A percentile compares a stretch with the other conserved stretches of the same genome.
Conservation (phyloP, 257 asterid species). For the Solanum lignicaule region DNA sequence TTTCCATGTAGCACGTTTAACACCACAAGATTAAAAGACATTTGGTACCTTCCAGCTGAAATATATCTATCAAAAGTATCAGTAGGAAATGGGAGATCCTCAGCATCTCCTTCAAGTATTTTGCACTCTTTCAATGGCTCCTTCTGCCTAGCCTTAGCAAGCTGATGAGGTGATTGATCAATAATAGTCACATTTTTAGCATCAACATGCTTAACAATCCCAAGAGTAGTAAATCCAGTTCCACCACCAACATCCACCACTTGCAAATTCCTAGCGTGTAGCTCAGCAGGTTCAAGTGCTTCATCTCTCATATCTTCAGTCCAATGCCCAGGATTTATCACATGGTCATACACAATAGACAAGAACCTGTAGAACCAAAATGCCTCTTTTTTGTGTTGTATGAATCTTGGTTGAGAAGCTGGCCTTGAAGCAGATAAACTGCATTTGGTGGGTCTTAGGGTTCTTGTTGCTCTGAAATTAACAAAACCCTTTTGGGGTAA, state of each 20-base stretch:
- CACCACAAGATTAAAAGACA: background rate
- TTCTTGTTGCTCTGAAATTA: background rate
- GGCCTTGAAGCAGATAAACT: conserved; percentile 41
- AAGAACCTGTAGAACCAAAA: conserved; percentile 66
- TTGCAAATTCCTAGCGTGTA: conserved; percentile 29
- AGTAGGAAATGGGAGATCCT: conserved; percentile 81
- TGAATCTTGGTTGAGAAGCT: conserved; percentile 78
- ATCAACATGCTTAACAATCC: conserved; percentile 77
- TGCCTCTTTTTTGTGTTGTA: conserved; percentile 93
- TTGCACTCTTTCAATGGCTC: conserved; percentile 83
- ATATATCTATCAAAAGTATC: conserved; percentile 72
- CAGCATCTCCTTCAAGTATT: conserved; percentile 90
- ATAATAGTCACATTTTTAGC: conserved; percentile 97
- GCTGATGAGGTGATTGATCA: conserved; percentile 99
- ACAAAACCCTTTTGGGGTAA: conserved; percentile 9
- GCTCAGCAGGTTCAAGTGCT: conserved; percentile 91
- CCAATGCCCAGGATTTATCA: conserved; percentile 53
- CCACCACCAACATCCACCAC: conserved; percentile 99
- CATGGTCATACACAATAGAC: conserved; percentile 33
- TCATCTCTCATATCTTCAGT: conserved; percentile 98
- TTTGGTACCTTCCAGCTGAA: conserved; percentile 79
- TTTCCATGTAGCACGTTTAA: background rate
- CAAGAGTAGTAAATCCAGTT: conserved; percentile 92
- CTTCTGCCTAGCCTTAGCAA: conserved; percentile 83
- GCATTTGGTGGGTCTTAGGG: conserved; percentile 10